Evolutionary conservation across 306 rosid genomes (phyloP).

Genomic region (Parietaria judaica): DNA sequence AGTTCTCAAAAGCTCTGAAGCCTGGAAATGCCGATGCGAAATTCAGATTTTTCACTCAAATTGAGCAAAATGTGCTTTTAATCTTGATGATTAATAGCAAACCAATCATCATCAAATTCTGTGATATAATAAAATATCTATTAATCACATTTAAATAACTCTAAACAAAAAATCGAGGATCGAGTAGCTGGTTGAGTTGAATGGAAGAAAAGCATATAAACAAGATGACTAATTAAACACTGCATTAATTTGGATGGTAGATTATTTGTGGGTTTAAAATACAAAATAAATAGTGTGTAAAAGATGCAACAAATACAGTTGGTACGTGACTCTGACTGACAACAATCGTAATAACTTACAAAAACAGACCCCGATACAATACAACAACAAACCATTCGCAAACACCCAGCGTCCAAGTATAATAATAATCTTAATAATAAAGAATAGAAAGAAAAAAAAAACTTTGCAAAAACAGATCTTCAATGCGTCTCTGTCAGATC

Average conservation of each 20-base stretch:
- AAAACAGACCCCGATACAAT: neutral
- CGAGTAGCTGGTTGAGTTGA: no score
- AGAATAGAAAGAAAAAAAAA: slow-evolving; percentile 21
- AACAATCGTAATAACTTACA: slow-evolving; percentile 6
- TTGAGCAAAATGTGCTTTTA: neutral
- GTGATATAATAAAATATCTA: no score
- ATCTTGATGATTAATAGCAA: neutral
- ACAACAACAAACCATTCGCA: slow-evolving; percentile 23
- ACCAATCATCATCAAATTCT: neutral
- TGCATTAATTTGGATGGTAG: neutral
- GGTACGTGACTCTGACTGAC: neutral
- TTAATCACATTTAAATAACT: neutral
- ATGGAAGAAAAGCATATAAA: neutral
- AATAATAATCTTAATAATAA: slow-evolving; percentile 8
- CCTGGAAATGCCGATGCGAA: no score
- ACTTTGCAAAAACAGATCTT: slow-evolving; percentile 25
- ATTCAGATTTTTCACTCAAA: no score
- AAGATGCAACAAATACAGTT: neutral
- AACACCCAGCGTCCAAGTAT: slow-evolving; percentile 22
- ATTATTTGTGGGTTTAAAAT: neutral
- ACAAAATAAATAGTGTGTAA: neutral
- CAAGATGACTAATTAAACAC: no score
- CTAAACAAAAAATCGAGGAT: no score
- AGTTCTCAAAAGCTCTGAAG: no score
- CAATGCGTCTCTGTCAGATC: slow-evolving; percentile 28